phyloP scores from a whole-genome alignment of 768 basidiomycete species.

The Butyriboletus loyo region DNA sequence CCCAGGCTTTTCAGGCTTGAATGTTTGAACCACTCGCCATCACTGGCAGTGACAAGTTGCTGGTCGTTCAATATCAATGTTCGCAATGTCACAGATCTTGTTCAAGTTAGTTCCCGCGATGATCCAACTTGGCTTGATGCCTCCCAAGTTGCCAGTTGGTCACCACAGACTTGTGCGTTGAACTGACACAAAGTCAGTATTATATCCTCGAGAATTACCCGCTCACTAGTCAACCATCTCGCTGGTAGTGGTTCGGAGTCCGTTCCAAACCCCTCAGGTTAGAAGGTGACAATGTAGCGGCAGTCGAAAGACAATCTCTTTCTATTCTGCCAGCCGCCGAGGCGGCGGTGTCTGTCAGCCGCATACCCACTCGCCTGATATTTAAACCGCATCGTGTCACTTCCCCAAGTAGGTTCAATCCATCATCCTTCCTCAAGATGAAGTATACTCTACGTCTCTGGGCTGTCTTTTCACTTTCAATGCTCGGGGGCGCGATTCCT shows the following conservation, averaged over 20 bases:
- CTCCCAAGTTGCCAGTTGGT: too few relatives aligned
- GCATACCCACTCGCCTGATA: not conserved
- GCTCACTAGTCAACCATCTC: not conserved
- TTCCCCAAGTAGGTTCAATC: not conserved
- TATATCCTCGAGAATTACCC: not conserved
- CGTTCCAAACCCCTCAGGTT: not conserved
- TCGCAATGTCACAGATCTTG: too few relatives aligned
- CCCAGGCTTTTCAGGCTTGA: not conserved
- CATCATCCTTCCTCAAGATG: slow-evolving; percentile 5
- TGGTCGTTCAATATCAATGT: too few relatives aligned
- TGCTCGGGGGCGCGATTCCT: slow-evolving; percentile 7
- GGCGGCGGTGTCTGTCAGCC: slow-evolving; percentile 13
- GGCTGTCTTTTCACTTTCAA: not conserved
- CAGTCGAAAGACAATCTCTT: not conserved
- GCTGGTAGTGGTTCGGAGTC: not conserved
- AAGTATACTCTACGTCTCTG: not conserved
- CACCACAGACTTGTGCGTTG: not conserved
- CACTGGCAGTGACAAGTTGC: not conserved
- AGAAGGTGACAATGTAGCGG: not conserved
- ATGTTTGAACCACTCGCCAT: not conserved
- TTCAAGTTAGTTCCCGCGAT: not conserved
- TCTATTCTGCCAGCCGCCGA: slow-evolving; percentile 2
- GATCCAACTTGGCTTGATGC: too few relatives aligned
- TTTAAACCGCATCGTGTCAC: slow-evolving; percentile 1
- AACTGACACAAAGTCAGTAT: too few relatives aligned